Evolutionary conservation across 345 rosid species (phyloP).

Genomic region (Capsella bursapastoris): DNA sequence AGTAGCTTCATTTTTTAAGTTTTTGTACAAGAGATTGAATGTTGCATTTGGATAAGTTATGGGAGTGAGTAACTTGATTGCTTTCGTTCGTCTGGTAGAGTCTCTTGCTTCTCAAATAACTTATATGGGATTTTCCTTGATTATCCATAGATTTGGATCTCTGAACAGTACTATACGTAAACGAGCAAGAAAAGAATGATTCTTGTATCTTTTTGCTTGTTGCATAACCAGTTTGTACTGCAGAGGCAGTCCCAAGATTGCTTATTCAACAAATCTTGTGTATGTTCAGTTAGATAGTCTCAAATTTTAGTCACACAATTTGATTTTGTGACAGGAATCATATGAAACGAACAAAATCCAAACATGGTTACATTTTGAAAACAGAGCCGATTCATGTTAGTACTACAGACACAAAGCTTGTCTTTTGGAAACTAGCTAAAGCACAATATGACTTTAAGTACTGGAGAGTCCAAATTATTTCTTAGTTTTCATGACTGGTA

Average conservation of each 20-base stretch:
- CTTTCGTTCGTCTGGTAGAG: background rate
- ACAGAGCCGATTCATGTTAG: constrained; percentile 4
- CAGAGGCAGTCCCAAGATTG: background rate
- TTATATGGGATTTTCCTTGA: background rate
- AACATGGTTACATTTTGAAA: background rate
- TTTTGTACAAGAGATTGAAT: background rate
- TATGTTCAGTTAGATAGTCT: background rate
- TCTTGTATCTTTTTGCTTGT: background rate
- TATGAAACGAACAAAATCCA: constrained; percentile 1
- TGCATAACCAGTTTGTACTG: background rate
- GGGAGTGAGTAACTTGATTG: background rate
- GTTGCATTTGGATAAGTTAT: background rate
- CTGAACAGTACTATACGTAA: background rate
- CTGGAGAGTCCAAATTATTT: constrained; percentile 3
- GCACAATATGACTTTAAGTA: background rate
- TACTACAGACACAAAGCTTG: constrained; percentile 9
- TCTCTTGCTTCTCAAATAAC: background rate
- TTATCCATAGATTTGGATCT: background rate
- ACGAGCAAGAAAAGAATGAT: background rate
- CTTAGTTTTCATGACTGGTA: background rate
- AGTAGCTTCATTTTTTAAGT: background rate
- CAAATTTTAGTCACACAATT: background rate
- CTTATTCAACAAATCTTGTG: background rate
- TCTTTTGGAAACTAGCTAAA: background rate
- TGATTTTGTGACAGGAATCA: background rate